These are phyloP conservation scores for Salmacisia buchloeana DNA, from an alignment of 1,284 basidiomycete species.

Conservation along the genomic window DNA sequence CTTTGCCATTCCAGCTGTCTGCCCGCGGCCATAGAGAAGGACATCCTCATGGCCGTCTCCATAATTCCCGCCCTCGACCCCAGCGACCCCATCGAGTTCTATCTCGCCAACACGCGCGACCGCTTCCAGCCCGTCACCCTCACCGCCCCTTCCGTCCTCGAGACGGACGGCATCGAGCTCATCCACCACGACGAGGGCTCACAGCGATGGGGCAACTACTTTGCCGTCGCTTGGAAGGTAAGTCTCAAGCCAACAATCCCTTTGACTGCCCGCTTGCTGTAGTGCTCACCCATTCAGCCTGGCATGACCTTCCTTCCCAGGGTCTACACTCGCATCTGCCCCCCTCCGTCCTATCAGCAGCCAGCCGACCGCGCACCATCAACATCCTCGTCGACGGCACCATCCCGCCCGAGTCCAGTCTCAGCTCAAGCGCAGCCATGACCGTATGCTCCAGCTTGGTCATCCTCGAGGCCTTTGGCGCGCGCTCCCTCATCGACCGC, in stretches of 20 bases:
- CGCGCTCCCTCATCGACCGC: constrained; percentile 28
- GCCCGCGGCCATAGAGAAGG: constrained; percentile 47
- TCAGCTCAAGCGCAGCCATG: constrained; percentile 47
- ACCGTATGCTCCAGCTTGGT: constrained; percentile 42
- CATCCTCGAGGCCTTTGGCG: constrained; percentile 41
- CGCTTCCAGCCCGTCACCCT: constrained; percentile 32
- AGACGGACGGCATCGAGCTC: constrained; percentile 21
- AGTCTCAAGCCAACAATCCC: not conserved
- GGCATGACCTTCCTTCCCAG: not conserved
- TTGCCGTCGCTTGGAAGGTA: constrained; percentile 44
- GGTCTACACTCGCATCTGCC: constrained; percentile 44
- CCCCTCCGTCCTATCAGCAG: constrained; percentile 6
- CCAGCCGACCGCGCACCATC: constrained; percentile 23
- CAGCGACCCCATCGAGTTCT: constrained; percentile 11
- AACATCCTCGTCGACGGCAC: constrained; percentile 44
- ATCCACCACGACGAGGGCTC: constrained; percentile 32
- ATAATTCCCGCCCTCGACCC: constrained; percentile 13
- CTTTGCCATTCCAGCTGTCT: constrained; percentile 23
- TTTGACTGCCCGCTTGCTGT: not conserved
- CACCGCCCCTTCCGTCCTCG: constrained; percentile 9
- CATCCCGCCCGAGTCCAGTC: constrained; percentile 41
- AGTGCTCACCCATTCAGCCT: too few relatives aligned
- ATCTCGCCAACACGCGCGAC: constrained; percentile 33
- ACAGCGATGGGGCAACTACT: constrained; percentile 48
- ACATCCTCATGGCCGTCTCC: constrained; percentile 46